Evolutionary conservation across 345 rosid genomes (phyloP).

Genomic region (Bruguiera gymnorhiza): DNA sequence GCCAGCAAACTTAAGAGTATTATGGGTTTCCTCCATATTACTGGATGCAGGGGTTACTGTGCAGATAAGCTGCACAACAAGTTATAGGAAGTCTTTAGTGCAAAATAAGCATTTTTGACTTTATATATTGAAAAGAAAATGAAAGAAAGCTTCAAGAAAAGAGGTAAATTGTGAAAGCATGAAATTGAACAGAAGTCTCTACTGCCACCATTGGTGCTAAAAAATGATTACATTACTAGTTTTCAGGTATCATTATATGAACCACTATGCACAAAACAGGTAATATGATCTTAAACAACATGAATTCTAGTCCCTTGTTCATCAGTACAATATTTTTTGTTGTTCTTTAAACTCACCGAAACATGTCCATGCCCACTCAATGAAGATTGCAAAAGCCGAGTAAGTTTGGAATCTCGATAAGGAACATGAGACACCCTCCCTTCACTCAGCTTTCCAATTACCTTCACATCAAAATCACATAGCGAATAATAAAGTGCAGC

Average conservation of each 20-base stretch:
- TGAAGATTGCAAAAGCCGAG: conserved; percentile 98
- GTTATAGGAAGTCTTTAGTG: not conserved
- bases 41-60: conserved; percentile 99
- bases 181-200: no score
- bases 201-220: not conserved
- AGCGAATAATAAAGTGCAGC: conserved; percentile 1
- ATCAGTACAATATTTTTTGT: not conserved
- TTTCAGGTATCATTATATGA: no score
- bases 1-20: conserved; percentile 97
- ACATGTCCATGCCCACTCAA: conserved; percentile 98
- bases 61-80: conserved; percentile 77
- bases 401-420: conserved; percentile 95
- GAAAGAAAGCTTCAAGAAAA: no score
- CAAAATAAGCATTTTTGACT: no score
- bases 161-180: no score
- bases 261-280: no score
- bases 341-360: conserved; percentile 60
- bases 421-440: conserved; percentile 99
- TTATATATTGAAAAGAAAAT: no score
- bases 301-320: not conserved
- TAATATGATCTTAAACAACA: no score
- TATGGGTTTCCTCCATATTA: conserved; percentile 96
- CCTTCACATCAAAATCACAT: conserved; percentile 51
- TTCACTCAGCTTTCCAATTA: conserved; percentile 95
- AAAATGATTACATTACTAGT: no score